Base-by-base conservation (phyloP, 2,329 filamentous ascomycete species). In the Beauveria pseudobassiana region DNA sequence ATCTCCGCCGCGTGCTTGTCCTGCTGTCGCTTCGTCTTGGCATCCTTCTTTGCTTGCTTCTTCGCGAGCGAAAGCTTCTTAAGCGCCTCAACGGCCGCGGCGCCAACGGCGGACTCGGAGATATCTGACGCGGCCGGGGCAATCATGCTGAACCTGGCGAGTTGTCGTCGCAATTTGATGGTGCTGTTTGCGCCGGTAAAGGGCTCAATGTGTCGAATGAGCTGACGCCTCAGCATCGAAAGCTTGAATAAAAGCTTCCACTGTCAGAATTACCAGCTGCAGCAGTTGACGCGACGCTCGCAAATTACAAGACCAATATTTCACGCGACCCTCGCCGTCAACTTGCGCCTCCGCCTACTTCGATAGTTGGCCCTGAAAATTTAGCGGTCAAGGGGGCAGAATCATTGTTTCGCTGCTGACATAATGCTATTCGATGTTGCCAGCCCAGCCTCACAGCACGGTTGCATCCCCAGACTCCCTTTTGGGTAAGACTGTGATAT, bases 1-100 rank as follows among this genome's bases (percentile, higher is more conserved):
- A 42, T 60, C 49, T 28, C 42, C 5, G 49, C 58, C 57, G 59
- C 49, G 30, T 62, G 55, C 18, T 63, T 63, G 30, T 67, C 63
- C 55, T 63, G 34, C 10, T 61, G 52, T 20, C 61, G 53, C 45
- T 52, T 55, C 3, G 24, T 54, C 46, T 63, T 62, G 16, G 61
- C 38, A 34, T 63, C 62, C n/a, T 45, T 40, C 59, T 38, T 40
- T 34, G 57, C n/a, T 22, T 53, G 22, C n/a, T 46, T 53, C 3
- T 52, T 28, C 1, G 49, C 40, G 12, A 52, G 38, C 2, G 48
- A 62, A 8, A 55, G 43, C 12, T 62, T 62, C n/a, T 59, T 59
- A 9, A 55, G 22, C 18, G 62, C 45, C 49, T 55, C 51, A 24
- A 43, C 40, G 16, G 57, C n/a, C 8, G 52, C 49, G 4, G 53